Evolutionary conservation across 2,329 filamentous ascomycete genomes (phyloP), one percentile per base, ranked within the genome.

Genomic region (Phialophora chinensis): DNA sequence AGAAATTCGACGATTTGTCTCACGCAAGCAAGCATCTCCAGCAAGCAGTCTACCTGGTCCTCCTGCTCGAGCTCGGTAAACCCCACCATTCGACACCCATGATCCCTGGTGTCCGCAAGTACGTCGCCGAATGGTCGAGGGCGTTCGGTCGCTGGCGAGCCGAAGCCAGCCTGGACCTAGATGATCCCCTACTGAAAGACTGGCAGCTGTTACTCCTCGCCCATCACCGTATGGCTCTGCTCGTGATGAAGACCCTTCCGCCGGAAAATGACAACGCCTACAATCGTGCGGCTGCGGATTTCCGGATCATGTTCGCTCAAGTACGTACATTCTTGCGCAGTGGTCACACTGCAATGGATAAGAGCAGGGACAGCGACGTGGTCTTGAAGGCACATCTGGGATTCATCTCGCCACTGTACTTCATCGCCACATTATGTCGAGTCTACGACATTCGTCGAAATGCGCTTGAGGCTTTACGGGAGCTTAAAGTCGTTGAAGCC

Each of bases 221-320:
- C 23, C 66, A 69, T 29, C 63, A 69, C 29, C 63, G 66, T 17
- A 69, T 69, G 66, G 63, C 66, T 7, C 27, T 69, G 11, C 60
- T 69, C 25, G 60, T 69, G 10, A 38, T 69, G 27, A 66, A 62
- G 27, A 63, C 55, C n/a, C 57, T 66, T 14, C 66, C 60, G n/a
- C 66, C 66, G 44, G 66, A 69, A 3, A 64, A 64, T 42, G 66
- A 69, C 57, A 53, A 49, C 49, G 25, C 25, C 4, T 69, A 66
- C 35, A 58, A 35, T 44, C 66, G 66, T 12, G 63, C 66, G 4
- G 60, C 66, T 8, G 60, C 66, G 11, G 66, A 69, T 42, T 69
- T 69, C 35, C 66, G 63, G 12, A 69, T 69, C 60, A 69, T 69
- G 63, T 66, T 66, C 20, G 66, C 62, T 4, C 66, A 69, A 44